phyloP scores from a whole-genome alignment of 225 moss, liverwort and hornwort species.

The Thuidium tamariscinum region DNA sequence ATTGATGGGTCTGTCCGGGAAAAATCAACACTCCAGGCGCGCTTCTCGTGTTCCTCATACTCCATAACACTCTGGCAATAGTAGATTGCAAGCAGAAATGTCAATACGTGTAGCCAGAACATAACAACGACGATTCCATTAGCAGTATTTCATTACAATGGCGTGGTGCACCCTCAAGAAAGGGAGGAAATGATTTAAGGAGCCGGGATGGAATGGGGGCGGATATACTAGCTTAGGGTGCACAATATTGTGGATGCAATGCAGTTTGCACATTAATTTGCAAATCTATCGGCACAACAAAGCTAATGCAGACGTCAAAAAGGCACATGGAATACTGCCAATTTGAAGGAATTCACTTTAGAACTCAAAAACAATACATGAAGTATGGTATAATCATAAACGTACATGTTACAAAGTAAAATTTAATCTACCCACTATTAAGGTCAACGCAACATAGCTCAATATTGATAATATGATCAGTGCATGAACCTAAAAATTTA shows the following conservation, averaged over 20 bases:
- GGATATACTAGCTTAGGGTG: not conserved
- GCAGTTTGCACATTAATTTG: not conserved
- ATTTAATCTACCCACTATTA: not conserved
- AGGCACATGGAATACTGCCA: not conserved
- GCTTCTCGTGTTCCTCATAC: slow-evolving; percentile 98
- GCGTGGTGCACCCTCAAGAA: not conserved
- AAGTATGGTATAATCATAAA: not conserved
- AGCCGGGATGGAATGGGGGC: not conserved
- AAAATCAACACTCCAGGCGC: slow-evolving; percentile 97
- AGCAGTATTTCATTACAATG: not conserved
- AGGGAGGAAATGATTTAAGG: not conserved
- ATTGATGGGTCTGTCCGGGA: slow-evolving; percentile 77
- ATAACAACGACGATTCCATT: not conserved
- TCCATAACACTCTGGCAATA: slow-evolving; percentile 65
- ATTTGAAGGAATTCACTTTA: not conserved
- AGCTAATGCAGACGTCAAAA: not conserved
- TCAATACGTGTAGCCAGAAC: not conserved
- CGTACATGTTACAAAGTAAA: not conserved
- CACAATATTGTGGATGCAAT: not conserved
- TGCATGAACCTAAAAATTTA: not conserved
- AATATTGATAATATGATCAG: not conserved
- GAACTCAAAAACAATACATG: not conserved
- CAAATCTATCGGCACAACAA: not conserved
- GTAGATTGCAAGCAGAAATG: not conserved
- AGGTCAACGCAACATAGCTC: not conserved